Evolutionary conservation across 495 filamentous ascomycete genomes (phyloP).

Genomic region (Podospora anserina): DNA sequence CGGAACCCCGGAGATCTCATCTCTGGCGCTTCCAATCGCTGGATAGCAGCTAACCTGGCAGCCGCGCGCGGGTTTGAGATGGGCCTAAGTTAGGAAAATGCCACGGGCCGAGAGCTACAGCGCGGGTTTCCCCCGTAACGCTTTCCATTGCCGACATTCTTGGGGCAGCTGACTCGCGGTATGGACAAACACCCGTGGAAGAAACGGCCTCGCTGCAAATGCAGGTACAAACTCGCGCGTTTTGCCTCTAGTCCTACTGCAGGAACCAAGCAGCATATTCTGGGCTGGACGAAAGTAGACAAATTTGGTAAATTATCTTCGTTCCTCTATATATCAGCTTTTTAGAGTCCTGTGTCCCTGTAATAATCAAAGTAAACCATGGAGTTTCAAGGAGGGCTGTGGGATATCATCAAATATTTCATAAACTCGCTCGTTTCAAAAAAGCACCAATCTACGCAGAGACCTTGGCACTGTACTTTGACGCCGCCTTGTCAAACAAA

Average conservation of each 20-base stretch:
- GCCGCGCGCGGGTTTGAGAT: not conserved
- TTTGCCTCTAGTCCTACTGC: not conserved
- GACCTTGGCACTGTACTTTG: slow-evolving; percentile 73
- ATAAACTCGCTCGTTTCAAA: slow-evolving; percentile 12
- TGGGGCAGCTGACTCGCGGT: not conserved
- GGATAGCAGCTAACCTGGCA: not conserved
- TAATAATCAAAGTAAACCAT: not conserved
- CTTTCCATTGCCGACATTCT: not conserved
- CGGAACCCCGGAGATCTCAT: not conserved
- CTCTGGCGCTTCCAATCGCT: not conserved
- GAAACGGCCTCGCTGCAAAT: not conserved
- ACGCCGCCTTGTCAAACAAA: slow-evolving; percentile 74
- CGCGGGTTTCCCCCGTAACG: not conserved
- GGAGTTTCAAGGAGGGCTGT: slow-evolving; percentile 19
- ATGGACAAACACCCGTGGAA: not conserved
- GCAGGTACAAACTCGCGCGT: not conserved
- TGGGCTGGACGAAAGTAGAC: not conserved
- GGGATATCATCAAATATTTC: slow-evolving; percentile 19
- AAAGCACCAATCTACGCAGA: slow-evolving; percentile 43
- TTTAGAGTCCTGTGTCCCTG: not conserved
- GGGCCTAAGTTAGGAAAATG: not conserved
- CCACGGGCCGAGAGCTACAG: not conserved
- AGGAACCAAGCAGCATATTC: not conserved
- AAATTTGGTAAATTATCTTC: not conserved
- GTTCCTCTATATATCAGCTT: not conserved